Evolutionary conservation across 108 stramenopile species (phyloP), one percentile per base, ranked within the genome.

Genomic region (Cyclotella cryptica): DNA sequence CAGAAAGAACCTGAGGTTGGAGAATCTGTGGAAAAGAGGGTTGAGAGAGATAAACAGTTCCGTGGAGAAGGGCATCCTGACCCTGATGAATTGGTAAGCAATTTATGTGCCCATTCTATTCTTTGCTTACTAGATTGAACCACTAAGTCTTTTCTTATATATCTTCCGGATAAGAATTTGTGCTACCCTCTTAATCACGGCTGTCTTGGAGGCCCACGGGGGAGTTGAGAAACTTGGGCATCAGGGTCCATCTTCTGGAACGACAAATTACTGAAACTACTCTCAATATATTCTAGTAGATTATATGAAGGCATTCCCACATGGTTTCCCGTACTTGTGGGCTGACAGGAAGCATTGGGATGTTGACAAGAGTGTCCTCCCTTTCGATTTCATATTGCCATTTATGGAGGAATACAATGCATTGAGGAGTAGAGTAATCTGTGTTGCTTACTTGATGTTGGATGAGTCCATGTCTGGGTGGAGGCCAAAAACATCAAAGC

Each of bases 381-480:
- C 75, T 11, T 76, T 45, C 30, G 66, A 76, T 15, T 47, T 54
- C 22, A 28, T 76, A 17, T 1, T 49, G 39, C 75, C 75, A 22
- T 76, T 76, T 22, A 18, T 68, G 1, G 55, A 44, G 28, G 66
- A 54, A 35, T 68, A 45, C 75, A 76, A 74, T 28, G 28, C 45
- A 1, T 15, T 43, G 28, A 63, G 44, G 17, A 53, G 6, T 2
- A 35, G 7, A 9, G 6, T 35, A 2, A 1, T 55, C 5, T 55
- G 3, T 26, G 19, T 12, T 21, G 21, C n/a, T 24, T 22, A 55
- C 24, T 22, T 74, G 10, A 41, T 74, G 47, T 30, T 76, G 17
- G 66, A 76, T 61, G 75, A 76, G 43, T 41, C 75, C 8, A 76
- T 76, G 66, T 52, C 35, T 19, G 72, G 9, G 2, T 73, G 72